A percentile compares a stretch with the other conserved stretches of the same genome.
Conservation (phyloP, 1,139 yeast genomes). For the Ogataea hybrid region DNA sequence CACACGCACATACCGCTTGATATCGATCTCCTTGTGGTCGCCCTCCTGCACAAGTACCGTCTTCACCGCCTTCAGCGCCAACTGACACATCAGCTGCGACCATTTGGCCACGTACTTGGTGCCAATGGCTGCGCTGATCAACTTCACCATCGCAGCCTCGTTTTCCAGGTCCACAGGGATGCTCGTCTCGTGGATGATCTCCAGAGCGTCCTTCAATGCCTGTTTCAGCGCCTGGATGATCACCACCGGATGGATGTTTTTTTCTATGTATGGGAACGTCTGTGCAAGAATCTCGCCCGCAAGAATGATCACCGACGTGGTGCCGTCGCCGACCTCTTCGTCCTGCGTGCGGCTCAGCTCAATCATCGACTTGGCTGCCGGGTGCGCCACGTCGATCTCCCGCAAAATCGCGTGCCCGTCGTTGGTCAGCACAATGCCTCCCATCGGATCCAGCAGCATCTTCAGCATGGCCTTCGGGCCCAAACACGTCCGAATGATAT, state of each 20-base stretch:
- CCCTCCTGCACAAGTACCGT: constrained; percentile 73
- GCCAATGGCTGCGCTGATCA: constrained; percentile 91
- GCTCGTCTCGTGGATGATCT: constrained; percentile 81
- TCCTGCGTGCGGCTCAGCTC: constrained; percentile 97
- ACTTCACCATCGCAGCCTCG: constrained; percentile 82
- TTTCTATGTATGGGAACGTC: constrained; percentile 89
- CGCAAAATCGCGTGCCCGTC: constrained; percentile 95
- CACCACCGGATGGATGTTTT: constrained; percentile 94
- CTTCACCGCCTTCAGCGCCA: constrained; percentile 85
- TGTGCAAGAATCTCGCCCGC: constrained; percentile 98
- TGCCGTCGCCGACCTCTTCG: constrained; percentile 99
- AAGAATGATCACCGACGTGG: constrained; percentile 89
- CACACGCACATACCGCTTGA: constrained; percentile 87
- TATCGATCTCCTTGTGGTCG: constrained; percentile 80
- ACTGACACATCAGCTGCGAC: constrained; percentile 88
- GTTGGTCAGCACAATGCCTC: constrained; percentile 95
- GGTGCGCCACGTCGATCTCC: constrained; percentile 91
- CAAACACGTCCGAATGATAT: constrained; percentile 93
- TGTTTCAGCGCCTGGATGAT: constrained; percentile 92
- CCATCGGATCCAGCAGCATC: constrained; percentile 98
- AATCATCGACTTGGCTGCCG: constrained; percentile 98
- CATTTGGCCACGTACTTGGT: constrained; percentile 92
- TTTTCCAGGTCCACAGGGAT: constrained; percentile 79
- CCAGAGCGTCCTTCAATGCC: constrained; percentile 88
- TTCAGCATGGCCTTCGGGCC: constrained; percentile 99